phyloP scores from a whole-genome alignment of 305 asterid genomes.

The Fraxinus angustifolia region DNA sequence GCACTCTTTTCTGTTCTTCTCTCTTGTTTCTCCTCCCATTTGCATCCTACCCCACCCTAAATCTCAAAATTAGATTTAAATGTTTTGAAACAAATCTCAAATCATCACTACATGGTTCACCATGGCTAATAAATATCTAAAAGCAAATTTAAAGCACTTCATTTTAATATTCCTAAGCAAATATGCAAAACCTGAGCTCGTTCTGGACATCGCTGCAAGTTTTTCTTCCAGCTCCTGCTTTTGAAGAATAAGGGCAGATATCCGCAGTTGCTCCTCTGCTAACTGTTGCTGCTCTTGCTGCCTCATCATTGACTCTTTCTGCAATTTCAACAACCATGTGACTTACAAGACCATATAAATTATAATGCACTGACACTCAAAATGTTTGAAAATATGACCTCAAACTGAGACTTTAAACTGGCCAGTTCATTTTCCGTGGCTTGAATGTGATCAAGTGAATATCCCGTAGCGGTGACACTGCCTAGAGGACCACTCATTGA shows the following conservation, averaged over 20 bases:
- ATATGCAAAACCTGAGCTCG: constrained; percentile 52
- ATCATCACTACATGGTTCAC: neutral
- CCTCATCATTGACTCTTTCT: constrained; percentile 77
- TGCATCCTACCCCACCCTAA: neutral
- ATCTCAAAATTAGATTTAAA: neutral
- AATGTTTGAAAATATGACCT: constrained; percentile 45
- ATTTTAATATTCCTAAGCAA: constrained; percentile 7
- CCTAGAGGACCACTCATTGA: constrained; percentile 50
- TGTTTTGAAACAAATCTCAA: neutral
- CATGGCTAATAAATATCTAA: constrained; percentile 1
- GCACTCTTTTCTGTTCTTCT: neutral
- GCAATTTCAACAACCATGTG: constrained; percentile 22
- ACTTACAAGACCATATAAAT: constrained; percentile 18
- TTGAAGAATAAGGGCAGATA: constrained; percentile 57
- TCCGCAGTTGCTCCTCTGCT: constrained; percentile 65
- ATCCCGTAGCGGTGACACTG: constrained; percentile 40
- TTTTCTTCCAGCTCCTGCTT: constrained; percentile 84
- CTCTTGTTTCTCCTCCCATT: neutral
- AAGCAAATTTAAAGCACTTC: constrained; percentile 17
- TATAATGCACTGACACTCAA: neutral
- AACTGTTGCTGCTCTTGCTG: constrained; percentile 65
- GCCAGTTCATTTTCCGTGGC: constrained; percentile 73
- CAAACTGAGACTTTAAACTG: constrained; percentile 67
- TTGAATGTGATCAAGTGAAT: constrained; percentile 66
- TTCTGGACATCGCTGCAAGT: constrained; percentile 56